These are phyloP conservation scores for Malassezia dermatis DNA, from an alignment of 1,284 basidiomycete genomes.

Conservation along the genomic window DNA sequence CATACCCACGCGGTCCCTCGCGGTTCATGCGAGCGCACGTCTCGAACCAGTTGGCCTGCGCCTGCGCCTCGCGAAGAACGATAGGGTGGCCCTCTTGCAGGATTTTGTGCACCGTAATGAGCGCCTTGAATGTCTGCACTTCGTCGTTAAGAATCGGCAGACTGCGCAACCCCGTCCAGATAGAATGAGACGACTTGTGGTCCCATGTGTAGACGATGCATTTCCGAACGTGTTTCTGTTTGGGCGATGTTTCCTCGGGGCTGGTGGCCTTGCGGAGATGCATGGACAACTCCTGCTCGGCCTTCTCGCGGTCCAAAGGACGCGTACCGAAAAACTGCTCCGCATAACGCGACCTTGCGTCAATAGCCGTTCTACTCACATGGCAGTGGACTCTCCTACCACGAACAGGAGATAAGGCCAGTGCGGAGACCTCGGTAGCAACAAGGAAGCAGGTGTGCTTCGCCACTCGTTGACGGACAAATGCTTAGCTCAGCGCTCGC, in stretches of 20 bases:
- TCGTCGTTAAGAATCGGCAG: conserved; percentile 47
- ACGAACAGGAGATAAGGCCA: neutral
- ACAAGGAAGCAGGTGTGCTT: neutral
- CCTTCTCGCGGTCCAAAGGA: conserved; percentile 45
- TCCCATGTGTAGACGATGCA: conserved; percentile 49
- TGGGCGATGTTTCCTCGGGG: conserved; percentile 43
- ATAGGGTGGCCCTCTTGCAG: conserved; percentile 44
- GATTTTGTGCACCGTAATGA: conserved; percentile 46
- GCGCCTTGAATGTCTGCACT: conserved; percentile 48
- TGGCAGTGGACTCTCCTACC: neutral
- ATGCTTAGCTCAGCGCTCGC: conserved; percentile 1
- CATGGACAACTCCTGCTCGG: conserved; percentile 41
- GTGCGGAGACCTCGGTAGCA: neutral
- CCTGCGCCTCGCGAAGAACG: conserved; percentile 42
- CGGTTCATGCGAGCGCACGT: conserved; percentile 42
- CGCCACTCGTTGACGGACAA: neutral
- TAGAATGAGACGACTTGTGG: conserved; percentile 43
- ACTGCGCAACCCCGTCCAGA: conserved; percentile 44
- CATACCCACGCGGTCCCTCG: conserved; percentile 32
- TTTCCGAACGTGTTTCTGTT: conserved; percentile 48
- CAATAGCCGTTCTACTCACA: neutral
- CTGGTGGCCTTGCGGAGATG: conserved; percentile 46
- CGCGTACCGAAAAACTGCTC: conserved; percentile 22
- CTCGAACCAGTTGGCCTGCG: conserved; percentile 46
- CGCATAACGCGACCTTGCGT: conserved; percentile 11